A percentile compares a stretch with the other conserved stretches of the same genome.
These are phyloP conservation scores for Scopulariopsis brevicaulis DNA, from an alignment of 2,329 filamentous ascomycete species.

Conservation along the genomic window DNA sequence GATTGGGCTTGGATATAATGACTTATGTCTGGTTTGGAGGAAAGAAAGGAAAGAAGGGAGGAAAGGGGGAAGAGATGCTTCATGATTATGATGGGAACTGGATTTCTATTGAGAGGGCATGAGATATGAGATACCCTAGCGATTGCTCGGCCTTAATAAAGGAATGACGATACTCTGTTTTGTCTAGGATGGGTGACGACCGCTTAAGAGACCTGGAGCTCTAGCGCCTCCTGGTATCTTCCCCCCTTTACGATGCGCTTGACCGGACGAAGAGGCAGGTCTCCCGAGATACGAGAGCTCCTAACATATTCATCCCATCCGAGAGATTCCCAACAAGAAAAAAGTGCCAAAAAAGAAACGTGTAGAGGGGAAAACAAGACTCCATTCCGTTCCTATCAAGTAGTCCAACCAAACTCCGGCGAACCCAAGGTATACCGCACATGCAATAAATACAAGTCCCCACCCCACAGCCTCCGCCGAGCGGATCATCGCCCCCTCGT, in stretches of 20 bases:
- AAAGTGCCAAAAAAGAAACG: not conserved
- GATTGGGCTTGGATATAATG: not conserved
- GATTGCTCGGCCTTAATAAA: not conserved
- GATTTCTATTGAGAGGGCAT: conserved; percentile 1
- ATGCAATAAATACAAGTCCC: not conserved
- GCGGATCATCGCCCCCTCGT: not conserved
- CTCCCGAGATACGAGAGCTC: no score
- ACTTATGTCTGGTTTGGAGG: not conserved
- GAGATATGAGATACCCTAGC: not conserved
- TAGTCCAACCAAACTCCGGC: not conserved
- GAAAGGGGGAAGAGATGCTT: not conserved
- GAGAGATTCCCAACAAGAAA: not conserved
- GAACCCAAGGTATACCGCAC: not conserved
- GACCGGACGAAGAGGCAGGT: no score
- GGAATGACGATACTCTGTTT: not conserved
- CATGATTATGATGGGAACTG: conserved; percentile 1
- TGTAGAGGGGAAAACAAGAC: not conserved
- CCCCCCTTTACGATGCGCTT: not conserved
- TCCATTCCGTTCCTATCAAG: not conserved
- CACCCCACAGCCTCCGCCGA: not conserved
- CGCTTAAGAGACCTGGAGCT: no score
- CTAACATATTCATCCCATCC: no score
- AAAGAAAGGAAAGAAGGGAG: not conserved
- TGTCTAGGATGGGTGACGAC: not conserved
- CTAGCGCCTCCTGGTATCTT: not conserved